phyloP scores from a whole-genome alignment of 768 basidiomycete species.

The Brasilioporus rufonigricans region DNA sequence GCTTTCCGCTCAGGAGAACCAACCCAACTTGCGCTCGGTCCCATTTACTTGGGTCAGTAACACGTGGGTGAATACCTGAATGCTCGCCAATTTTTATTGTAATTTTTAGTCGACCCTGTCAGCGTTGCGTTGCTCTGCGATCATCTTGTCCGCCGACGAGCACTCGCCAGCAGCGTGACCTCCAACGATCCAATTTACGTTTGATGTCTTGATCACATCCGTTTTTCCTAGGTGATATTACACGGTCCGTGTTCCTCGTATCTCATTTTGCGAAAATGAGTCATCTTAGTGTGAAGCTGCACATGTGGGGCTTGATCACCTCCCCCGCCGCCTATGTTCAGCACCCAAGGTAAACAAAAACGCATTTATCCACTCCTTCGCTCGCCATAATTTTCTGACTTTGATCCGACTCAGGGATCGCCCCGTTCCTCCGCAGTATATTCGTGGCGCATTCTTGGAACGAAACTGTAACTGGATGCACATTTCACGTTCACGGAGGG shows the following conservation, averaged over 20 bases:
- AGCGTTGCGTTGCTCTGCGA: not conserved
- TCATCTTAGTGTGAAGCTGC: constrained; percentile 4
- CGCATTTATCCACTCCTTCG: constrained; percentile 5
- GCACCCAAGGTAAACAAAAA: constrained; percentile 12
- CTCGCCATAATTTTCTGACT: constrained; percentile 10
- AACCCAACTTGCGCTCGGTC: not conserved
- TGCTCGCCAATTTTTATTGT: not conserved
- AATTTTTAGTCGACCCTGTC: not conserved
- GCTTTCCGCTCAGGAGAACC: not conserved
- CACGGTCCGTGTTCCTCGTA: constrained; percentile 7
- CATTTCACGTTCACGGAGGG: constrained; percentile 5
- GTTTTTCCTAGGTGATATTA: constrained; percentile 12
- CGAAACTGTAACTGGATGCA: constrained; percentile 11
- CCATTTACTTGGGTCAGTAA: not conserved
- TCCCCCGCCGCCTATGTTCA: not conserved
- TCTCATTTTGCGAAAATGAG: constrained; percentile 13
- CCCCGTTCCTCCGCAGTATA: constrained; percentile 12
- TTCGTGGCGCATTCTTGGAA: constrained; percentile 5
- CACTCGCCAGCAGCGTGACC: constrained; percentile 15
- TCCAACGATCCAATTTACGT: constrained; percentile 27
- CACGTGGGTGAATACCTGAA: constrained; percentile 4
- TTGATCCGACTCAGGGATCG: constrained; percentile 30
- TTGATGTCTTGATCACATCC: constrained; percentile 13
- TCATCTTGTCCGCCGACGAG: not conserved
- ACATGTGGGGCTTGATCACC: constrained; percentile 2